Conservation (phyloP, 257 asterid genomes). For the Solanum bulbocastanum region DNA sequence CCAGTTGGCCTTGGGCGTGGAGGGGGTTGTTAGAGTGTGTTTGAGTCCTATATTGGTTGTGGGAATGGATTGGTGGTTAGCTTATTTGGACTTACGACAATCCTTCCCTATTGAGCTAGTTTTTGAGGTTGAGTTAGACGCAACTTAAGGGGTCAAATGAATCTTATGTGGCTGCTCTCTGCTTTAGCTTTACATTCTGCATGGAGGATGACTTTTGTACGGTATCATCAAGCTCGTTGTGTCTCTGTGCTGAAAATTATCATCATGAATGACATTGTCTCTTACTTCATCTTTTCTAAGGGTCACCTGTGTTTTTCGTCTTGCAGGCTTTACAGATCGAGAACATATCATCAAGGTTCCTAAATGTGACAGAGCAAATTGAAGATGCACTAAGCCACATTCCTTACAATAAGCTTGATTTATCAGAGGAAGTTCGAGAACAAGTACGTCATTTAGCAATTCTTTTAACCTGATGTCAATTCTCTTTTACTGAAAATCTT, state of each 20-base stretch:
- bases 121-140: neutral
- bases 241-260: neutral
- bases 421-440: constrained; percentile 87
- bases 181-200: neutral
- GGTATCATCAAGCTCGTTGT: neutral
- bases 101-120: neutral
- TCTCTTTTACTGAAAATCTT: constrained; percentile 1
- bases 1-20: neutral
- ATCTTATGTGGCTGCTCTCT: neutral
- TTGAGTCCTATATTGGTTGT: neutral
- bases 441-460: constrained; percentile 42
- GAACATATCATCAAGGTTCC: constrained; percentile 52
- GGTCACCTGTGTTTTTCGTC: neutral
- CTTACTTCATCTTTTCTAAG: neutral
- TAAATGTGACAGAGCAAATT: constrained; percentile 46
- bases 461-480: neutral
- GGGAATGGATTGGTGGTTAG: neutral
- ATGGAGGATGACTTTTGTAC: neutral
- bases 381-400: constrained; percentile 66
- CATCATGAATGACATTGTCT: neutral
- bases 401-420: constrained; percentile 58
- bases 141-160: neutral
- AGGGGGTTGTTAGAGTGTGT: neutral
- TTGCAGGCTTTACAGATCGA: constrained; percentile 77
- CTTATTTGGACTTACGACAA: neutral